Conservation (phyloP, 2,329 filamentous ascomycete species). For the Pseudogymnoascus sp. region DNA sequence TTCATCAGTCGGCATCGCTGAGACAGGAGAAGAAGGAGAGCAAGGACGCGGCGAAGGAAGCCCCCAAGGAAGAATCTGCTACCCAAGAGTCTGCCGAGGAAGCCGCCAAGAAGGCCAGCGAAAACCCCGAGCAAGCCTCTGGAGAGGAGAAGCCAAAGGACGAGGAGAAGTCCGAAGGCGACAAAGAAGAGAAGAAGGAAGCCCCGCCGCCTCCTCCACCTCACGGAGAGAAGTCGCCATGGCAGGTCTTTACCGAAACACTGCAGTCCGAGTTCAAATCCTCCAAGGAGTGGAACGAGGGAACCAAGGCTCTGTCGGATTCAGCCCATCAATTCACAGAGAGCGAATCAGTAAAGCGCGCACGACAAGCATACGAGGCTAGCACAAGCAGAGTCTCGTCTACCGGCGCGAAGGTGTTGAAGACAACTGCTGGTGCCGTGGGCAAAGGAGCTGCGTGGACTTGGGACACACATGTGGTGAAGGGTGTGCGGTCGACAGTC, state of each 20-base stretch:
- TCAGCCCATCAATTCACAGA: conserved; percentile 87
- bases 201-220: conserved; percentile 81
- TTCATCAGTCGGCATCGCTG: conserved; percentile 22
- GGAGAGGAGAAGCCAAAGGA: conserved; percentile 37
- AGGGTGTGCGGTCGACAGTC: conserved; percentile 80
- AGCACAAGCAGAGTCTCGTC: conserved; percentile 77
- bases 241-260: conserved; percentile 99
- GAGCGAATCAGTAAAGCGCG: conserved; percentile 82
- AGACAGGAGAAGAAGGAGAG: conserved; percentile 20
- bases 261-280: conserved; percentile 88
- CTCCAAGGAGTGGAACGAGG: conserved; percentile 98
- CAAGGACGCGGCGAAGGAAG: conserved; percentile 6
- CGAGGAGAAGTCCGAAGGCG: conserved; percentile 38
- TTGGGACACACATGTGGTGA: conserved; percentile 91
- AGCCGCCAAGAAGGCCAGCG: conserved; percentile 29
- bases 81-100: conserved; percentile 24
- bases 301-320: conserved; percentile 86
- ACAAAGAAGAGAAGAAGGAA: conserved; percentile 48
- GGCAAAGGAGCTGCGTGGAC: conserved; percentile 93
- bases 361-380: conserved; percentile 77
- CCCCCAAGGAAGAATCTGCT: conserved; percentile 12
- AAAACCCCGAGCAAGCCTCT: conserved; percentile 26
- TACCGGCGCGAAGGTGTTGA: conserved; percentile 72
- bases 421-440: conserved; percentile 77
- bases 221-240: conserved; percentile 95